Conservation (phyloP, 2,329 filamentous ascomycete genomes). For the Colletotrichum tropicale region DNA sequence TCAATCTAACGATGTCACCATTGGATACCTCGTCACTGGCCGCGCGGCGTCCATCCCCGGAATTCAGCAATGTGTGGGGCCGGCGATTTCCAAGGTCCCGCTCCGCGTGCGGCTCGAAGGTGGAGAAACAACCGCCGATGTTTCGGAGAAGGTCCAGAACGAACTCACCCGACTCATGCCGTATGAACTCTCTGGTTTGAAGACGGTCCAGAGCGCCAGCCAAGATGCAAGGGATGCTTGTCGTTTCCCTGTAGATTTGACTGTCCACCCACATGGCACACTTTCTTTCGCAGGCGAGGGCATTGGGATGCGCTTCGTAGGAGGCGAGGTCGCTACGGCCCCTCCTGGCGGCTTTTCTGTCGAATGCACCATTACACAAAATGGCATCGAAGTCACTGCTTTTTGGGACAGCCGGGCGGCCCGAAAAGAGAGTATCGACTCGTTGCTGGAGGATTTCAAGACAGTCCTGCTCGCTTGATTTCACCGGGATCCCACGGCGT, state of each 20-base stretch:
- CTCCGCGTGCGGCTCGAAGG: not conserved
- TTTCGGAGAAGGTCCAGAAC: not conserved
- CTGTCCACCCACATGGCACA: not conserved
- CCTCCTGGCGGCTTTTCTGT: not conserved
- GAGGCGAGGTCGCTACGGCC: not conserved
- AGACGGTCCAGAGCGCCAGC: not conserved
- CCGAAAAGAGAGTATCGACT: not conserved
- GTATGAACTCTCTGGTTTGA: not conserved
- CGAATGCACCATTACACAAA: not conserved
- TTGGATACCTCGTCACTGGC: not conserved
- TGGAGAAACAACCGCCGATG: not conserved
- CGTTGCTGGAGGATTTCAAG: not conserved
- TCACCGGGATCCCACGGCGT: not conserved
- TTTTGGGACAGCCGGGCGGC: slow-evolving; percentile 1
- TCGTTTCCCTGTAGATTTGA: not conserved
- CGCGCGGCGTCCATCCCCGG: not conserved
- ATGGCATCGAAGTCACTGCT: not conserved
- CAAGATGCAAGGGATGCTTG: slow-evolving; percentile 6
- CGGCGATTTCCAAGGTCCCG: not conserved
- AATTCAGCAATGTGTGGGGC: not conserved
- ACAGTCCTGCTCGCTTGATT: not conserved
- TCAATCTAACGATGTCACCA: not conserved
- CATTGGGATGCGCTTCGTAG: not conserved
- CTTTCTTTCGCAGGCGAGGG: not conserved
- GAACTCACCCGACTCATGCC: not conserved